A percentile compares a stretch with the other conserved stretches of the same genome.
phyloP scores from a whole-genome alignment of 2,329 filamentous ascomycete genomes.

The Orbilia quercus region DNA sequence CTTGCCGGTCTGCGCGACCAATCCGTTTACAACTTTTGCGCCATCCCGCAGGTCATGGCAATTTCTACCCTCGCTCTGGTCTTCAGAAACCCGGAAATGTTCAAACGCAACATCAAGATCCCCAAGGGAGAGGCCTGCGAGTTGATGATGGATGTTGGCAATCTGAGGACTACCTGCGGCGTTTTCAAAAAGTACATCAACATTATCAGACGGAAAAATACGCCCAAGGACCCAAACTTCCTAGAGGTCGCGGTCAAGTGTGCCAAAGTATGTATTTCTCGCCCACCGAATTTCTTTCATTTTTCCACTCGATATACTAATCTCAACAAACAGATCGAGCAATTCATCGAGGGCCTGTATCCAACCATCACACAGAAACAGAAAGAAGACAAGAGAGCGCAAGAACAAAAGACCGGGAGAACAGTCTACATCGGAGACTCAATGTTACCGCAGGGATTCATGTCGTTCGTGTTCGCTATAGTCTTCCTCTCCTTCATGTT shows the following conservation, averaged over 20 bases:
- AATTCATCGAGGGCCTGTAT: slow-evolving; percentile 94
- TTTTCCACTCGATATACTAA: slow-evolving; percentile 22
- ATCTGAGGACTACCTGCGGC: slow-evolving; percentile 81
- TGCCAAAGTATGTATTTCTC: slow-evolving; percentile 73
- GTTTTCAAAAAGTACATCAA: slow-evolving; percentile 82
- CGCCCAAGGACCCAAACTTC: slow-evolving; percentile 90
- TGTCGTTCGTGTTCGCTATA: slow-evolving; percentile 78
- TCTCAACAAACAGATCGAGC: slow-evolving; percentile 75
- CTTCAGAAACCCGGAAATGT: slow-evolving; percentile 89
- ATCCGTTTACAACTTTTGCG: slow-evolving; percentile 98
- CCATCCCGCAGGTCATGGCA: slow-evolving; percentile 96
- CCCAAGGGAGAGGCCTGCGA: slow-evolving; percentile 92
- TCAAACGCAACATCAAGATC: slow-evolving; percentile 92
- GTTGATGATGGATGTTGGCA: slow-evolving; percentile 92
- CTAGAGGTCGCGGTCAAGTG: slow-evolving; percentile 90
- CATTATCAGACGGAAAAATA: slow-evolving; percentile 91
- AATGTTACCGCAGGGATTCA: slow-evolving; percentile 70
- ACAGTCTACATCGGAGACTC: slow-evolving; percentile 65
- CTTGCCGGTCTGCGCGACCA: slow-evolving; percentile 94
- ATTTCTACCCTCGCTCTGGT: slow-evolving; percentile 92
- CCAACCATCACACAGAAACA: slow-evolving; percentile 69
- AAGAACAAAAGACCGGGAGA: slow-evolving; percentile 63
- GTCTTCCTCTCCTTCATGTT: slow-evolving; percentile 36
- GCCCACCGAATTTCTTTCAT: no score
- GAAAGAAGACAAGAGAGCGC: slow-evolving; percentile 63